phyloP scores from a whole-genome alignment of 495 filamentous ascomycete genomes.

The Geoglossum glabrum region DNA sequence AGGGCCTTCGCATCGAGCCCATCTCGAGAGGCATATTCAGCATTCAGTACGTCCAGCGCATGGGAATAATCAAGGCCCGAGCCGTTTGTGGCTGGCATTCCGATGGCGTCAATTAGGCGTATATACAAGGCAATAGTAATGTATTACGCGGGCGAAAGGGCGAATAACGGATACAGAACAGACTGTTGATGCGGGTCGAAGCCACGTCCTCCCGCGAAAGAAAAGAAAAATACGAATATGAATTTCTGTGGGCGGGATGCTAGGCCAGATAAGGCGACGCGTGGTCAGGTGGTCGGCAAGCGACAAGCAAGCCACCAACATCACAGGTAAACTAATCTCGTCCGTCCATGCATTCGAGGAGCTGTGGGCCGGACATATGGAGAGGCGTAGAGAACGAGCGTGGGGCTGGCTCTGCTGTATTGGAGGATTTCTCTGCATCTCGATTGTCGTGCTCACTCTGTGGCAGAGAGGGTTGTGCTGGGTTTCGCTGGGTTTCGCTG shows the following conservation, averaged over 20 bases:
- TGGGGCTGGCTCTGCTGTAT: too few species aligned
- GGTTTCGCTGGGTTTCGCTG: too few species aligned
- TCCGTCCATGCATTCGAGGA: too few species aligned
- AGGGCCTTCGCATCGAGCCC: slow-evolving; percentile 68
- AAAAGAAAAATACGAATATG: slow-evolving; percentile 18
- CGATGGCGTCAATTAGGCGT: slow-evolving; percentile 10
- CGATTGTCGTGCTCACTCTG: too few species aligned
- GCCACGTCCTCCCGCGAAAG: slow-evolving; percentile 39
- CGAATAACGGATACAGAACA: slow-evolving; percentile 8
- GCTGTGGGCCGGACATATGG: too few species aligned
- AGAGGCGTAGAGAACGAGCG: too few species aligned
- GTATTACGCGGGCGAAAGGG: slow-evolving; percentile 1
- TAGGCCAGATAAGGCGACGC: not conserved
- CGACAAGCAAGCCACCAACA: too few species aligned
- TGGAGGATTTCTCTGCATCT: too few species aligned
- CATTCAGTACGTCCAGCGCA: slow-evolving; percentile 58
- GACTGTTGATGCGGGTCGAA: slow-evolving; percentile 21
- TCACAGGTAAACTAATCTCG: too few species aligned
- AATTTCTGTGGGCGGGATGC: slow-evolving; percentile 3
- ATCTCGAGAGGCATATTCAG: slow-evolving; percentile 53
- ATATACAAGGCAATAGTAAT: not conserved
- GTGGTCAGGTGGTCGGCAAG: not conserved
- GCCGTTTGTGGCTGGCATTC: slow-evolving; percentile 54
- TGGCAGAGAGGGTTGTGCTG: too few species aligned
- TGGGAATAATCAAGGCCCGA: slow-evolving; percentile 33